phyloP scores from a whole-genome alignment of 192 early-diverging fungal genomes.

The Coemansia sp. region DNA sequence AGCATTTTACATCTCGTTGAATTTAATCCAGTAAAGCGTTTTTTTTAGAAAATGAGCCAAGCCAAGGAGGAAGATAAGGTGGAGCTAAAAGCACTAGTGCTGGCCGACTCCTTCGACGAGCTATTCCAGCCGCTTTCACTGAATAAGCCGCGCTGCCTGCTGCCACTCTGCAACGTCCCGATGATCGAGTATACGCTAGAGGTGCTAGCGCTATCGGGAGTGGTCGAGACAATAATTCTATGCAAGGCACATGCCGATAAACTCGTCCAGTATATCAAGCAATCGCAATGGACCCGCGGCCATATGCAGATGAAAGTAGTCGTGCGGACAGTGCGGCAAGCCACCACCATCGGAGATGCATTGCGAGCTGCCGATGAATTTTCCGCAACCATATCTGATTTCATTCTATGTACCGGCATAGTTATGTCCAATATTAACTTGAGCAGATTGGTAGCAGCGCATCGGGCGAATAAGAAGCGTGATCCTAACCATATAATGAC shows the following conservation, averaged over 20 bases:
- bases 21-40: not conserved
- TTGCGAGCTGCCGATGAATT: slow-evolving; percentile 84
- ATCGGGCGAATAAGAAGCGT: slow-evolving; percentile 63
- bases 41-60: not conserved
- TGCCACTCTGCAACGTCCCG: slow-evolving; percentile 93
- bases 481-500: slow-evolving; percentile 94
- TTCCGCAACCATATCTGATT: slow-evolving; percentile 78
- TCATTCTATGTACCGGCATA: slow-evolving; percentile 88
- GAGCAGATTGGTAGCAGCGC: slow-evolving; percentile 70
- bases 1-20: not conserved
- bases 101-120: slow-evolving; percentile 87
- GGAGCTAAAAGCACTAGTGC: slow-evolving; percentile 81
- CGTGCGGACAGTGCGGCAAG: slow-evolving; percentile 69
- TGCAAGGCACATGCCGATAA: slow-evolving; percentile 80
- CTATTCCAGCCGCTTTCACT: slow-evolving; percentile 84
- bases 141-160: slow-evolving; percentile 83
- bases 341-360: slow-evolving; percentile 85
- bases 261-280: slow-evolving; percentile 83
- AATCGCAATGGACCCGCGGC: slow-evolving; percentile 73
- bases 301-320: slow-evolving; percentile 67
- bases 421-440: slow-evolving; percentile 89
- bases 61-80: slow-evolving; percentile 50
- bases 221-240: slow-evolving; percentile 82
- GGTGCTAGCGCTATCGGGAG: slow-evolving; percentile 80
- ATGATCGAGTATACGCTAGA: slow-evolving; percentile 97